Percentiles rank a stretch among this genome's conserved stretches.
Evolutionary conservation across 1,139 yeast species (phyloP).

Genomic region (Pichia cactophila): DNA sequence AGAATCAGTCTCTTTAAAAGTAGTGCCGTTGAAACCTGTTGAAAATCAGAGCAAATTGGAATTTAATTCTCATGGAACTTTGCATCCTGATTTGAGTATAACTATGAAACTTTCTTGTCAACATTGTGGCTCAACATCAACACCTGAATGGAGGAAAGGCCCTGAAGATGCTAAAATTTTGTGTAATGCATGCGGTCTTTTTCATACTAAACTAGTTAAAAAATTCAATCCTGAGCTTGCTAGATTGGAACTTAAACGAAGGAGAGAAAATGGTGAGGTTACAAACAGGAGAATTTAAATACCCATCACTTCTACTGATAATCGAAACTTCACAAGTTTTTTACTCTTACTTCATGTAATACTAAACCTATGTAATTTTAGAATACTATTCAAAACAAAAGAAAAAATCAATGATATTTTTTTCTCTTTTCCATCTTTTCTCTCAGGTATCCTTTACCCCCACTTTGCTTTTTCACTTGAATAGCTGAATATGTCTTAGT

Average conservation of each 20-base stretch:
- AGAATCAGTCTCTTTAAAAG: conserved; percentile 24
- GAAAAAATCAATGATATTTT: conserved; percentile 28
- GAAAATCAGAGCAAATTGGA: conserved; percentile 5
- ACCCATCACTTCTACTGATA: neutral
- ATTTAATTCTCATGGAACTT: conserved; percentile 24
- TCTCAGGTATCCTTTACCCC: conserved; percentile 63
- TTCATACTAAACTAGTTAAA: conserved; percentile 61
- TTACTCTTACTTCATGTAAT: neutral
- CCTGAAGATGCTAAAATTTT: conserved; percentile 69
- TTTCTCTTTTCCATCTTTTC: conserved; percentile 57
- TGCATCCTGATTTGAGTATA: conserved; percentile 28
- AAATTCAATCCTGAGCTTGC: conserved; percentile 40
- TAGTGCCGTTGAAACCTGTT: conserved; percentile 24
- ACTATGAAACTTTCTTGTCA: conserved; percentile 30
- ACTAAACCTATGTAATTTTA: neutral
- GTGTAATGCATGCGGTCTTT: conserved; percentile 79
- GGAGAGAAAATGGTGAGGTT: conserved; percentile 24
- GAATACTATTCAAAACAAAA: neutral
- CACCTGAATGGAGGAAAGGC: conserved; percentile 83
- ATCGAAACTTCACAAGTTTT: too few species aligned
- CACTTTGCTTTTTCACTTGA: conserved; percentile 67
- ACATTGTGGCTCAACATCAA: conserved; percentile 65
- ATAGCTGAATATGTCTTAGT: conserved; percentile 78
- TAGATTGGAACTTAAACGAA: conserved; percentile 21
- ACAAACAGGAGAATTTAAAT: conserved; percentile 21